Evolutionary conservation across 1,284 basidiomycete genomes (phyloP), one percentile per base, ranked within the genome.

Genomic region (Apiotrichum montevideense): DNA sequence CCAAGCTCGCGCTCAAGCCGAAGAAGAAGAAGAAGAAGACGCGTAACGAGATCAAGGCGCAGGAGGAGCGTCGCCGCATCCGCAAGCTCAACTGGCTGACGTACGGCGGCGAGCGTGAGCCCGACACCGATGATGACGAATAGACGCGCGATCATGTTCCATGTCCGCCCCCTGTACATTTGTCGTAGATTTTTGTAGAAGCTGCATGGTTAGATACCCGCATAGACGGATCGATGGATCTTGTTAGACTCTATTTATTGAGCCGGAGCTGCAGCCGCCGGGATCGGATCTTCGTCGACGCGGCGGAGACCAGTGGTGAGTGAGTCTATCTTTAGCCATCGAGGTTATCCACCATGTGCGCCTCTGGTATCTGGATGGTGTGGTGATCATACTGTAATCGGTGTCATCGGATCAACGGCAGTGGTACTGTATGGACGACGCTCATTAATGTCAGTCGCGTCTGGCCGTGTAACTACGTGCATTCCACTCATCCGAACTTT

Each of bases 1-100:
- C 69, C 52, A 71, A 70, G 46, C 60, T 73, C 10, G 68, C 67
- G 43, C 66, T 77, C 58, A 77, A 77, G 66, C 73, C 72, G 54
- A 87, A 80, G 79, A 93, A 88, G 80, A 93, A 93, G 81, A 96
- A 95, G 82, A 94, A 72, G 72, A 51, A 82, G 75, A 94, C 92
- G 7, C 83, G 92, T 61, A 96, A 96, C 78, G 90, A 95, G 74
- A 47, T 87, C 63, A 96, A 96, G 77, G 90, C 83, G 7, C 86
- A 85, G 74, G 90, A 91, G 75, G 90, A 92, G 77, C 81, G 90
- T 59, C 80, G 88, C 69, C 80, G 85, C 63, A 72, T 85, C 68
- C 81, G 90, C 65, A 92, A 92, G 78, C 72, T 95, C 59, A 81
- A 83, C 61, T 97, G 90, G 90, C 79, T 96, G 59, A 84, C 82